Percentiles rank a stretch among this genome's conserved stretches.
These are phyloP conservation scores for Suhomyces bolitotheri DNA, from an alignment of 1,139 yeast species.

Conservation along the genomic window DNA sequence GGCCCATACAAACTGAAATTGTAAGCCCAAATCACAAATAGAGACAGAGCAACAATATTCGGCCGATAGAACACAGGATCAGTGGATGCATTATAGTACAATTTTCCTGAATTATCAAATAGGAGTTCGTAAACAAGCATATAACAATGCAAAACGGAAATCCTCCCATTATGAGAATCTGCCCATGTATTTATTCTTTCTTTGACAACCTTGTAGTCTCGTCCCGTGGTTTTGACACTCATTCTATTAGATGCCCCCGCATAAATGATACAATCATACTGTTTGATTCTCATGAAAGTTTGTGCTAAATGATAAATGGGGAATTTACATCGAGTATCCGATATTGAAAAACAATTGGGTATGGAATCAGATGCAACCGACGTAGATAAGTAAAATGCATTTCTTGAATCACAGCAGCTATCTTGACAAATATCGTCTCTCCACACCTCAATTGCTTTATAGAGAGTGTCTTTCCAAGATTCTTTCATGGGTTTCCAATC, in stretches of 20 bases:
- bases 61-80: constrained; percentile 59
- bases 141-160: constrained; percentile 13
- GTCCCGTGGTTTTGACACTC: constrained; percentile 10
- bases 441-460: constrained; percentile 66
- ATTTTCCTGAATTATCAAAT: constrained; percentile 24
- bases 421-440: constrained; percentile 30
- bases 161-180: constrained; percentile 7
- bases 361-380: constrained; percentile 12
- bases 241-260: constrained; percentile 16
- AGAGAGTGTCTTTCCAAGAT: constrained; percentile 63
- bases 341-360: constrained; percentile 12
- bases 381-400: constrained; percentile 17
- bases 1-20: constrained; percentile 55
- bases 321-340: constrained; percentile 49
- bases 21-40: constrained; percentile 59
- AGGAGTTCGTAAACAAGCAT: constrained; percentile 15
- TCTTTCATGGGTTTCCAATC: constrained; percentile 35
- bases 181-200: constrained; percentile 12
- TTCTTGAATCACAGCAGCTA: constrained; percentile 30
- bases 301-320: constrained; percentile 15
- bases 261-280: constrained; percentile 14
- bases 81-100: constrained; percentile 43
- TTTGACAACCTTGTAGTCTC: constrained; percentile 11
- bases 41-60: constrained; percentile 52
- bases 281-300: constrained; percentile 14